phyloP scores from a whole-genome alignment of 2,329 filamentous ascomycete genomes.

The Penicillium sp. region DNA sequence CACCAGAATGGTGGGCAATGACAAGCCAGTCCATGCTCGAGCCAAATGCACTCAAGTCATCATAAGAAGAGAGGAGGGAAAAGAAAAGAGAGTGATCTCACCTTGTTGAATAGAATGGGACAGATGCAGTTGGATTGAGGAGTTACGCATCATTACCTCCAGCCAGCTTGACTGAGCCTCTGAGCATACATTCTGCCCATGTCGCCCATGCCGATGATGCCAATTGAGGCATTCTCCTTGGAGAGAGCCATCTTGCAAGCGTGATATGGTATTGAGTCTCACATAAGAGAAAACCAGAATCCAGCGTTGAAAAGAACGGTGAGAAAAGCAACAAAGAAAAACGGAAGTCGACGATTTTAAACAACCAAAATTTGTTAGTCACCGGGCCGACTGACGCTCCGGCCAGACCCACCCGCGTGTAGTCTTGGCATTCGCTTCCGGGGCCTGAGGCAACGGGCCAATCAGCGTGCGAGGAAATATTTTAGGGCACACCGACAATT shows the following conservation, averaged over 20 bases:
- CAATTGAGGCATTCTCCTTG: conserved; percentile 71
- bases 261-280: conserved; percentile 8
- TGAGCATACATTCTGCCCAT: conserved; percentile 99
- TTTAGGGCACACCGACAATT: conserved; percentile 37
- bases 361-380: not conserved
- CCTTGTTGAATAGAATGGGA: conserved; percentile 11
- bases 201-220: conserved; percentile 97
- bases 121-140: conserved; percentile 28
- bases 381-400: conserved; percentile 11
- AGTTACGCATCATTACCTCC: conserved; percentile 67
- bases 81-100: not conserved
- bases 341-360: not conserved
- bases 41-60: conserved; percentile 99
- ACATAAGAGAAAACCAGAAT: conserved; percentile 8
- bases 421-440: conserved; percentile 12
- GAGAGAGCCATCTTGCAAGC: conserved; percentile 29
- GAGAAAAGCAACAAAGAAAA: not conserved
- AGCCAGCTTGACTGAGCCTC: conserved; percentile 82
- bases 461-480: conserved; percentile 21
- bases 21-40: conserved; percentile 78
- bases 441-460: conserved; percentile 18
- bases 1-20: conserved; percentile 72
- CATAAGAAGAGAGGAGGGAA: conserved; percentile 50
- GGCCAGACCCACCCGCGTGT: not conserved
- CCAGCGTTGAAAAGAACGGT: not conserved